phyloP scores from a whole-genome alignment of 345 rosid genomes.

The Turritis glabra region DNA sequence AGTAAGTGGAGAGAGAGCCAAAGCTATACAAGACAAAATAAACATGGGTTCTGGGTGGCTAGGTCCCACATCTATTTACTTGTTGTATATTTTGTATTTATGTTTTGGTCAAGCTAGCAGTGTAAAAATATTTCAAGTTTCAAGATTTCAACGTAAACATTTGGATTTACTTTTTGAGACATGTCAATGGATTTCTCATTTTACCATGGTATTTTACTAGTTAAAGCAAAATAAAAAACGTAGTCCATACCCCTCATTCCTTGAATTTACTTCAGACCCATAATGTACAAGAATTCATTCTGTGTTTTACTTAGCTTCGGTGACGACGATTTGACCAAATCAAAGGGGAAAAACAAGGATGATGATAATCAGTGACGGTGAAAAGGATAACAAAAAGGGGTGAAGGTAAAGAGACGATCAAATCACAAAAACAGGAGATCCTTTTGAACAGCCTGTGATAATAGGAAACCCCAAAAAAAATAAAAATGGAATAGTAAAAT shows the following conservation, averaged over 20 bases:
- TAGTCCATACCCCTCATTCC: neutral
- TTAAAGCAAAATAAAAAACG: conserved; percentile 18
- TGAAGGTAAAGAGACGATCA: conserved; percentile 24
- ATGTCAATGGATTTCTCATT: conserved; percentile 41
- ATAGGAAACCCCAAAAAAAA: neutral
- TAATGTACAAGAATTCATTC: neutral
- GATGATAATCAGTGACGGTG: conserved; percentile 28
- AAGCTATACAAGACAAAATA: conserved; percentile 37
- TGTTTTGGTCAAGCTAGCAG: conserved; percentile 22
- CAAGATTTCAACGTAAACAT: conserved; percentile 39
- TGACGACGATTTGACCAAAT: conserved; percentile 24
- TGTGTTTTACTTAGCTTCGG: neutral
- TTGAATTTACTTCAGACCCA: neutral
- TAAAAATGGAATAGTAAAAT: neutral
- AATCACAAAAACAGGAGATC: conserved; percentile 5
- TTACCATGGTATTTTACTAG: conserved; percentile 32
- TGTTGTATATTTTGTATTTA: conserved; percentile 14
- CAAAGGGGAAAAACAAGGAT: conserved; percentile 1
- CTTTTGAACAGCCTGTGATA: too few species aligned
- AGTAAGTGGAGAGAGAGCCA: conserved; percentile 30
- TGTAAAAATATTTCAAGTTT: conserved; percentile 38
- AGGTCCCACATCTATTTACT: conserved; percentile 22
- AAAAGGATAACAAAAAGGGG: conserved; percentile 8
- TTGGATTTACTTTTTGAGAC: conserved; percentile 45
- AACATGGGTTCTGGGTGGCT: conserved; percentile 37